These are phyloP conservation scores for Penicillium steckii DNA, from an alignment of 495 filamentous ascomycete species.

Conservation along the genomic window DNA sequence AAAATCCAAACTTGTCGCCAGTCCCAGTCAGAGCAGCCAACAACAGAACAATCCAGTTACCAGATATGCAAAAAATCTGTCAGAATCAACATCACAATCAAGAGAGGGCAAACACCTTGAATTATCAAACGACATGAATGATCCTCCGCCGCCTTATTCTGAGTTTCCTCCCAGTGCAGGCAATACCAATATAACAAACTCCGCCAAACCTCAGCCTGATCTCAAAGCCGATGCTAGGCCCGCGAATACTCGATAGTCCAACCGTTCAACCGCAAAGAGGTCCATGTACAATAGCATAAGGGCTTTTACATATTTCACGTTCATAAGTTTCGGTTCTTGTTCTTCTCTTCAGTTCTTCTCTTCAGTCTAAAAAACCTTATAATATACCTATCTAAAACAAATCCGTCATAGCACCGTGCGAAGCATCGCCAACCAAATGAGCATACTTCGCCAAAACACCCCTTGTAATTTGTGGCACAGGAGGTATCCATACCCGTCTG, in stretches of 20 bases:
- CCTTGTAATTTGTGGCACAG: constrained; percentile 71
- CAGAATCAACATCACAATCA: neutral
- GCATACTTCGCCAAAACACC: constrained; percentile 93
- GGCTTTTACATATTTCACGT: neutral
- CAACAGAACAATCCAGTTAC: neutral
- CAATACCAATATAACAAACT: neutral
- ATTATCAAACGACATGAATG: neutral
- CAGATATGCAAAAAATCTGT: neutral
- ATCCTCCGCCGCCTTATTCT: neutral
- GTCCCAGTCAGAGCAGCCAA: neutral
- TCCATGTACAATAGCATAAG: neutral
- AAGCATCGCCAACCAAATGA: constrained; percentile 68
- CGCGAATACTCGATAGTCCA: neutral
- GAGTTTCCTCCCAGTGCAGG: neutral
- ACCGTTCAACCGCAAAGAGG: neutral
- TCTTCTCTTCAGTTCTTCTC: too few relatives aligned
- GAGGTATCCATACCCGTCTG: constrained; percentile 69
- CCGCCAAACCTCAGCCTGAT: neutral
- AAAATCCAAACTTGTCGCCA: neutral
- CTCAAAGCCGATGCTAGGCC: too few relatives aligned
- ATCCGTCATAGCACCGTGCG: constrained; percentile 63
- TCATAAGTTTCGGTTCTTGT: too few relatives aligned
- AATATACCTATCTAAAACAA: constrained; percentile 28
- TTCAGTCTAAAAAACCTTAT: too few relatives aligned
- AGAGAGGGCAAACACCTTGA: neutral